Percentiles rank a stretch among this genome's conserved stretches.
These are phyloP conservation scores for Ciborinia camelliae DNA, from an alignment of 2,329 filamentous ascomycete genomes.

Conservation along the genomic window DNA sequence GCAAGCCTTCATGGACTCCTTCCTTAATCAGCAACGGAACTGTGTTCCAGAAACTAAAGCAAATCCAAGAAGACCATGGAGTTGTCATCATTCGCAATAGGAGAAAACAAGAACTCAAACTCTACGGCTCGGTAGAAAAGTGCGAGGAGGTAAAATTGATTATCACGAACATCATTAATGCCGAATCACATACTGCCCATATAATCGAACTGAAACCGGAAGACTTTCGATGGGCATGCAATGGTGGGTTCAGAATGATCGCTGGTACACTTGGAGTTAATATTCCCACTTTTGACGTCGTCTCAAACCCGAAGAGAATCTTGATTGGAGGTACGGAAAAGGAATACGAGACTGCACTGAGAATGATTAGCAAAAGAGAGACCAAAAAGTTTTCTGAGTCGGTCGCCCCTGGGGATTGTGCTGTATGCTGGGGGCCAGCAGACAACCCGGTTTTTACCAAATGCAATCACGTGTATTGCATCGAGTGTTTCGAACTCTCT, in stretches of 20 bases:
- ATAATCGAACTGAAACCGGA: slow-evolving; percentile 35
- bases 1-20: slow-evolving; percentile 38
- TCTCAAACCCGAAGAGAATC: neutral
- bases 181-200: slow-evolving; percentile 20
- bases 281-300: slow-evolving; percentile 28
- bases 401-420: neutral
- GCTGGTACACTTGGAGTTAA: neutral
- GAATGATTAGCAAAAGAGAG: neutral
- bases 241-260: slow-evolving; percentile 8
- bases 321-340: neutral
- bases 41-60: neutral
- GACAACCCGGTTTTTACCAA: slow-evolving; percentile 1
- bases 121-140: slow-evolving; percentile 1
- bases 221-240: neutral
- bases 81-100: slow-evolving; percentile 2
- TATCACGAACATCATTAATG: slow-evolving; percentile 31
- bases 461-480: slow-evolving; percentile 39
- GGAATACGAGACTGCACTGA: neutral
- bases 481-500: slow-evolving; percentile 41
- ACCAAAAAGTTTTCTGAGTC: neutral
- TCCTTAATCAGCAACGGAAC: slow-evolving; percentile 25
- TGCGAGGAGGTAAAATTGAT: slow-evolving; percentile 21
- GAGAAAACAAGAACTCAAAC: slow-evolving; percentile 1
- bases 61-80: neutral
- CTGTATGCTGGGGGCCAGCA: slow-evolving; percentile 3